Evolutionary conservation across 2,329 filamentous ascomycete genomes (phyloP), one percentile per base, ranked within the genome.

Genomic region (Piedraia hortae): DNA sequence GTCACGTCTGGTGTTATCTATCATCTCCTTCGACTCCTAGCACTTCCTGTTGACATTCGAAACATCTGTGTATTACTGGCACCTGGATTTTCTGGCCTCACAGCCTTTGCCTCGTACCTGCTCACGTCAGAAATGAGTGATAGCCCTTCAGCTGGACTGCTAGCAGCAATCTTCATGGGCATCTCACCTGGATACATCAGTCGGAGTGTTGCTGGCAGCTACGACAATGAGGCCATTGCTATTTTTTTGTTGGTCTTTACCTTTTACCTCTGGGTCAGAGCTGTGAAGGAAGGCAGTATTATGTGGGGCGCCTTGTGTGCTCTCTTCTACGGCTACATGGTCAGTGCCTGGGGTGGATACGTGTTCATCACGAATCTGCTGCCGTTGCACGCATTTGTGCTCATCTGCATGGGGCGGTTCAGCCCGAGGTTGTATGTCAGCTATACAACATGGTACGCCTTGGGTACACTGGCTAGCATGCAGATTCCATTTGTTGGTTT

Each of bases 321-420:
- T 19, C 59, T 97, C 24, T 93, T 88, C 53, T 97, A 97, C 50
- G 85, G 85, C 41, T 97, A 97, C 64, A 97, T 97, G 85, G 85
- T 97, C 32, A 85, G 82, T 21, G 89, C 88, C 10, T 97, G 85
- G 85, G 85, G 85, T 59, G 85, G 85, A 42, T 97, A 97, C 47
- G 85, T 90, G 39, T 97, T 97, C 62, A 97, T 97, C 43, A 97
- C 88, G 29, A 91, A 89, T 46, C 54, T 97, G 49, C 66, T 97
- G 27, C 85, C 85, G 16, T 62, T 97, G 34, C 85, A 97, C 48
- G 68, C 75, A 5, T 80, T 97, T 37, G 77, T 90, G 20, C 59
- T 97, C 34, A 70, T 97, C 40, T 75, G 72, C 51, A 97, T 97
- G 82, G 88, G 88, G 22, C 59, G 85, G 28, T 97, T 88, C 50